phyloP scores from a whole-genome alignment of 148 eudicot genomes.

The Salicornia ramosissima region DNA sequence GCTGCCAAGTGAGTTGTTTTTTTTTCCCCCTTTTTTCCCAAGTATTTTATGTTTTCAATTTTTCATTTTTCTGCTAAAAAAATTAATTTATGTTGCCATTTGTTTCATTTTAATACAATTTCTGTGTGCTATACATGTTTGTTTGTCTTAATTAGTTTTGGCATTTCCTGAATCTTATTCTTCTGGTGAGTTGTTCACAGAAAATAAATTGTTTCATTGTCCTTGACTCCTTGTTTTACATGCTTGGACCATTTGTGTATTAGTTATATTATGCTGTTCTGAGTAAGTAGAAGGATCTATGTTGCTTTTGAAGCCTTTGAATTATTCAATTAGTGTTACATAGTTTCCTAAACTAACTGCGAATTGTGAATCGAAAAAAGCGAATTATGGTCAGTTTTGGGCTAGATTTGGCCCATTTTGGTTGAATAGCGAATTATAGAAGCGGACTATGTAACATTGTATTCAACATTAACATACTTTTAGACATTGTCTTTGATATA shows the following conservation, averaged over 20 bases:
- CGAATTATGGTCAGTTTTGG: too few relatives aligned
- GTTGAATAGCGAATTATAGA: too few relatives aligned
- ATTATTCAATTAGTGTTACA: too few relatives aligned
- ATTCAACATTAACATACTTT: too few relatives aligned
- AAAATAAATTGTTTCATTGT: neutral
- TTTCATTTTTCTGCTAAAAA: neutral
- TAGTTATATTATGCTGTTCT: neutral
- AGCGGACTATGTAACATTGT: too few relatives aligned
- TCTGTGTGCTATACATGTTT: neutral
- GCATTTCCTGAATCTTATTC: neutral
- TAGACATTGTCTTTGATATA: neutral
- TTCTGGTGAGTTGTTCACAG: slow-evolving; percentile 1
- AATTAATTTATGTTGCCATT: neutral
- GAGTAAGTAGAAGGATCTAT: slow-evolving; percentile 1
- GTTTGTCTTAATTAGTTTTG: neutral
- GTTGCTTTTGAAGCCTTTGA: slow-evolving; percentile 1
- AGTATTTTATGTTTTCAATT: neutral
- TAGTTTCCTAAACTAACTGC: too few relatives aligned
- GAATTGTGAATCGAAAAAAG: too few relatives aligned
- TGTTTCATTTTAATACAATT: too few relatives aligned
- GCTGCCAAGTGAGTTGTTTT: slow-evolving; percentile 25
- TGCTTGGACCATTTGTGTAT: neutral
- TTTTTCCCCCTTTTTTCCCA: neutral
- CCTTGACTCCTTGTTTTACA: neutral
- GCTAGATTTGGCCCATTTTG: too few relatives aligned